Base-by-base conservation (phyloP, 2,329 filamentous ascomycete genomes). In the Trichoderma harzianum region DNA sequence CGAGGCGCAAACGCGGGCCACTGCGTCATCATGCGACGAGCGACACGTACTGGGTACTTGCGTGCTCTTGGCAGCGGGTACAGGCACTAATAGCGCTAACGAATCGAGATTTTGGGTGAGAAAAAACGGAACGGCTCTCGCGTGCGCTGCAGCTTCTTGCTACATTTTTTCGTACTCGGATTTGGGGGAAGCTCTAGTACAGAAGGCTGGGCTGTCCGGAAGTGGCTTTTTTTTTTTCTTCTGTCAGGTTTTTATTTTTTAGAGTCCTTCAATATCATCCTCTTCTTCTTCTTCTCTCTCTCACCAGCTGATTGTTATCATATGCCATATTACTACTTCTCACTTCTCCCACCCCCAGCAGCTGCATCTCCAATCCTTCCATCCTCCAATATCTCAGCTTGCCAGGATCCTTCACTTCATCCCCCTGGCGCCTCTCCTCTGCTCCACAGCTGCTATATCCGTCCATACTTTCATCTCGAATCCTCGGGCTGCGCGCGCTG, bases 21-120 rank as follows among this genome's bases (percentile, higher is more conserved):
- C n/a, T 68, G 66, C 66, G 66, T 69, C 66, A 69, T 69, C 66
- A 57, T 69, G 53, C 55, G 34, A 60, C 55, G 18, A 10, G 34
- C 12, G 24, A n/a, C 18, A 34, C 43, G 62, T 53, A 65, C 62
- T 30, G 57, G 18, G 10, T 60, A 60, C 57, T 21, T 30, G 8
- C 12, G 5, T 7, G 10, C 12, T 32, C 34, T 68, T 68, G 24
- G 65, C 65, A 58, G 51, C 32, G 51, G 53, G 32, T 43, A 26
- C 30, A 26, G 32, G 8, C 32, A 26, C 58, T 39, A n/a, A 60
- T n/a, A 36, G 47, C 47, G 21, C 57, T 24, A 26, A n/a, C 21
- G 16, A 26, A 69, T 69, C 66, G 66, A 69, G 66, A 69, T 69
- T 69, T 68, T 21, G 65, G 65, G 18, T 10, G 39, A 43, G 16